Evolutionary conservation across 768 basidiomycete species (phyloP).

Genomic region (Tricholoma bakamatsutake): DNA sequence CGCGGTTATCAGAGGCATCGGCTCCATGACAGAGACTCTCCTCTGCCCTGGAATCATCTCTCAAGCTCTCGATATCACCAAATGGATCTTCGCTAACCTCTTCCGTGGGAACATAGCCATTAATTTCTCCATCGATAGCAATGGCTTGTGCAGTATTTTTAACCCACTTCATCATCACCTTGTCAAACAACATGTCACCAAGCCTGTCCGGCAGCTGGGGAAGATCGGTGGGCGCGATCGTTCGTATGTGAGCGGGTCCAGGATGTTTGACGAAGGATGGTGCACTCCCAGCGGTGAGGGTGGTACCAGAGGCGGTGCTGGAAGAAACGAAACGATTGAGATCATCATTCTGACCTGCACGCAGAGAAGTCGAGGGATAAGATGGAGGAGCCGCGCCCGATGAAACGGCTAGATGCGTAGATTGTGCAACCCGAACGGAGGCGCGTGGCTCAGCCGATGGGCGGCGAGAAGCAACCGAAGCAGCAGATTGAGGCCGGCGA

Average conservation of each 20-base stretch:
- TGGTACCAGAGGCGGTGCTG: constrained; percentile 76
- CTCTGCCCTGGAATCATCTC: constrained; percentile 49
- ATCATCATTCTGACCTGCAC: constrained; percentile 56
- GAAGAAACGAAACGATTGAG: constrained; percentile 88
- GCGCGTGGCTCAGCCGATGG: constrained; percentile 15
- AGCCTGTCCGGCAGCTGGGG: constrained; percentile 70
- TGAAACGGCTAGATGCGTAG: constrained; percentile 22
- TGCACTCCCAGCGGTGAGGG: constrained; percentile 63
- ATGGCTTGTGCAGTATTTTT: constrained; percentile 43
- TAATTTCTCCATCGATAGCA: constrained; percentile 20
- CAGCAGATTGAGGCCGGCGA: constrained; percentile 20
- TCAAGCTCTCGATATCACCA: constrained; percentile 82
- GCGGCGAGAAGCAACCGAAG: constrained; percentile 10
- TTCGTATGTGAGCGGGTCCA: constrained; percentile 72
- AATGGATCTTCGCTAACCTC: constrained; percentile 84
- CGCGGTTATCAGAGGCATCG: constrained; percentile 11
- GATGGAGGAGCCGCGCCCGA: constrained; percentile 31
- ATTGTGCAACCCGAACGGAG: constrained; percentile 21
- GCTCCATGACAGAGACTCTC: constrained; percentile 17
- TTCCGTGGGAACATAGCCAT: constrained; percentile 25
- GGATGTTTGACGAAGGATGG: constrained; percentile 83
- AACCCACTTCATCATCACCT: constrained; percentile 80
- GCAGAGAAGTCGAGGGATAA: constrained; percentile 49
- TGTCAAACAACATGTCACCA: constrained; percentile 87
- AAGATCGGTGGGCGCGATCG: constrained; percentile 77